Evolutionary conservation across 2,329 filamentous ascomycete genomes (phyloP), one percentile per base, ranked within the genome.

Genomic region (Cladophialophora yegresii): DNA sequence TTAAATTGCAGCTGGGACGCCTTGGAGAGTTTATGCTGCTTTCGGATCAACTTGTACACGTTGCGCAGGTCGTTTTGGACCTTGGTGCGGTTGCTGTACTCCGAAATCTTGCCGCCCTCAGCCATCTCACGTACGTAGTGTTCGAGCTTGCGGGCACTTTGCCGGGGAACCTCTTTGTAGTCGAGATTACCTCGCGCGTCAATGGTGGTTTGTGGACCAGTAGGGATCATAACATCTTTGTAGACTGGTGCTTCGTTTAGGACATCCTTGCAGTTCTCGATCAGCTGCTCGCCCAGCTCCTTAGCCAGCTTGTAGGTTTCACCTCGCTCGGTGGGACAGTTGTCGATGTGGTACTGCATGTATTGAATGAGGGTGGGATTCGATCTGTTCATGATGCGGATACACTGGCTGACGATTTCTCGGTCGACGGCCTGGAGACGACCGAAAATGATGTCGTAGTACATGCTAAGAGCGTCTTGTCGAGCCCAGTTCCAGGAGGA

Each of bases 341-440:
- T 95, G 74, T 99, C 95, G 74, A 99, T 99, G 81, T 99, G 95
- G 73, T 99, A 98, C 77, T 99, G 95, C 95, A 99, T 99, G 79
- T 97, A 99, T 72, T 99, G 93, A 64, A 99, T 85, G 1, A 99
- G 87, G 40, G 91, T 89, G 2, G 95, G 95, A 76, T 98, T 99
- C 36, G 95, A 96, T 68, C 95, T 90, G 82, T 97, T 99, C 95
- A 99, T 99, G 80, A 99, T 95, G 71, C 92, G 90, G 74, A 99
- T 98, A 80, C 95, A 99, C 77, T 93, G 93, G 79, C 93, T 97
- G 75, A 99, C 95, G 73, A 98, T 99, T 78, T 99, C 95, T 69
- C 95, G 91, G 74, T 99, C 95, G 47, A 99, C 90, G 56, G 89
- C 91, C 81, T 95, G 87, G 60, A 99, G 87, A 66, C 95, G 88